Evolutionary conservation across 257 asterid species (phyloP), one percentile per base, ranked within the genome.

Genomic region (Cynanchum wilfordii): DNA sequence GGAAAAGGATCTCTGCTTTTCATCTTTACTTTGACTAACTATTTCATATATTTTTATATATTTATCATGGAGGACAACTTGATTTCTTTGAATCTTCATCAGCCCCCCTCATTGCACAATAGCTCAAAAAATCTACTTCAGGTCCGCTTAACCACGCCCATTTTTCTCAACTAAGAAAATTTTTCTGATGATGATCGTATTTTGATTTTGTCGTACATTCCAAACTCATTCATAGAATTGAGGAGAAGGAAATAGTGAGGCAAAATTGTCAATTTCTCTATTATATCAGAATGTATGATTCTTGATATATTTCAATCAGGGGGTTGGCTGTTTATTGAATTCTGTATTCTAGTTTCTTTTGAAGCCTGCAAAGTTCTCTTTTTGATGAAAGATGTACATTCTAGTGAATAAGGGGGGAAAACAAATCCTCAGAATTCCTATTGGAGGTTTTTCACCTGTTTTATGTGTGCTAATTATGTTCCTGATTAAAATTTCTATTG

Each of bases 401-500:
- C 16, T 63, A 33, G 25, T 17, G 49, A 0, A 16, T 33, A 33
- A 36, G 36, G 25, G 7, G 8, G 8, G 15, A 2, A 62, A 16
- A 42, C 10, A 42, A 42, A 42, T 57, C 13, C 66, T 62, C 7
- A 62, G 30, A 62, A 3, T 62, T 33, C 4, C 19, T 66, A 27
- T 29, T 72, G 50, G 49, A 45, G 38, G 3, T 72, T 57, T n/a
- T 27, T 10, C 44, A 22, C 7, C 55, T n/a, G 4, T 60, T 52
- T 29, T 12, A 19, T 60, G 45, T 9, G 69, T 62, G 71, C 80
- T 81, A 73, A 79, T 51, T 66, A 45, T 12, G 63, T 36, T 76
- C 75, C 69, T 73, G 22, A 60, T 67, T 9, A 52, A 76, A 83
- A 69, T 76, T 68, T 66, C 22, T 77, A 70, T 45, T 30, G 56